Conservation (phyloP, 2,329 filamentous ascomycete genomes). For the Pleoardoris graminearum region DNA sequence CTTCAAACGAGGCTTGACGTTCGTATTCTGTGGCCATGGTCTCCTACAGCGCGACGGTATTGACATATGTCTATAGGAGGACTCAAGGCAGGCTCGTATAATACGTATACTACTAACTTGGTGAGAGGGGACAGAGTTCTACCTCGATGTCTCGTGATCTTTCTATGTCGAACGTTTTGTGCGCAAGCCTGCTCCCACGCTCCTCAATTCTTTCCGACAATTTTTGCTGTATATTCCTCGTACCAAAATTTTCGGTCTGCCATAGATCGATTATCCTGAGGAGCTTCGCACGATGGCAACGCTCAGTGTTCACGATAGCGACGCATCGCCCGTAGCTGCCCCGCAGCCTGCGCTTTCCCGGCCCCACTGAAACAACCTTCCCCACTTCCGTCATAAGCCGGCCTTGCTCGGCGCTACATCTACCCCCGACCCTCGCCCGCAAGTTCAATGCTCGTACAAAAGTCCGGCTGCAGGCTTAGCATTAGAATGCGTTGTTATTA, state of each 20-base stretch:
- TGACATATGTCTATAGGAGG: not conserved
- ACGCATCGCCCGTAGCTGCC: not conserved
- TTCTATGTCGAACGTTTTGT: not conserved
- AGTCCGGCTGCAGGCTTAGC: not conserved
- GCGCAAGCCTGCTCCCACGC: not conserved
- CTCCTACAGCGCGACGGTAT: no score
- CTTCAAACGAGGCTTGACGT: not conserved
- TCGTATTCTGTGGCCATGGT: not conserved
- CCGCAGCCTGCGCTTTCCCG: constrained; percentile 5
- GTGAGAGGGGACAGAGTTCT: not conserved
- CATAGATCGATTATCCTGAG: not conserved
- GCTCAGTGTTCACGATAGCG: not conserved
- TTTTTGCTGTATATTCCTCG: not conserved
- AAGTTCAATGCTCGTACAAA: not conserved
- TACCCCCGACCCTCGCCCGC: not conserved
- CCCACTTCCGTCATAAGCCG: constrained; percentile 3
- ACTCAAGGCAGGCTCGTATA: no score
- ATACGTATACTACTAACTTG: no score
- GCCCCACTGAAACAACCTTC: not conserved
- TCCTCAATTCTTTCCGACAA: not conserved
- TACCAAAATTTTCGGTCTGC: not conserved
- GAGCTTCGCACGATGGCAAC: not conserved
- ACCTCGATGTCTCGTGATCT: not conserved
- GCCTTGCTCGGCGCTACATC: constrained; percentile 6
- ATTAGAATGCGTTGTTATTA: no score